Evolutionary conservation across 2,329 filamentous ascomycete species (phyloP).

Genomic region (Harringtonia lauricola): DNA sequence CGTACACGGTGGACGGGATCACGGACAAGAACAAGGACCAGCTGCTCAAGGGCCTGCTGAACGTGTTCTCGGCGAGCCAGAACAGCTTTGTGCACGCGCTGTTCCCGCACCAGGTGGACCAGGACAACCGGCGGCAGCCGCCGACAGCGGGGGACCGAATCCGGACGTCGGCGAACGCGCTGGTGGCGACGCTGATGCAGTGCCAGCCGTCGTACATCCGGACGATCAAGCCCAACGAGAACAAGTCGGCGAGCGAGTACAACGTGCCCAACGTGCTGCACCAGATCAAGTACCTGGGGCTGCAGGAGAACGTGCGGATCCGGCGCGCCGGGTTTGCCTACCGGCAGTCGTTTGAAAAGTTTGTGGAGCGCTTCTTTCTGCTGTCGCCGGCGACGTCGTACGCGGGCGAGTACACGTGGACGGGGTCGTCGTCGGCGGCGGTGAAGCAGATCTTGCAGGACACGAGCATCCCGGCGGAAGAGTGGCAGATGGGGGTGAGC

Average conservation of each 20-base stretch:
- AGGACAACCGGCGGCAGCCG: conserved; percentile 88
- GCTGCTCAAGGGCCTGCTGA: conserved; percentile 84
- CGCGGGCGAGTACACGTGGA: conserved; percentile 95
- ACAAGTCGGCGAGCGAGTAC: conserved; percentile 91
- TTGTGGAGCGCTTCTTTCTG: conserved; percentile 93
- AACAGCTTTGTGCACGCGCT: conserved; percentile 80
- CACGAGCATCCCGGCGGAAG: conserved; percentile 86
- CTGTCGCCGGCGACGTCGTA: conserved; percentile 91
- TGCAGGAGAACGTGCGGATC: conserved; percentile 99
- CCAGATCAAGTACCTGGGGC: conserved; percentile 96
- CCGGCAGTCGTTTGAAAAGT: conserved; percentile 94
- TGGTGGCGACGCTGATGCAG: conserved; percentile 94
- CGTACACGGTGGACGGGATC: conserved; percentile 89
- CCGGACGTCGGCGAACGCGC: conserved; percentile 83
- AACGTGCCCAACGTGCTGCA: conserved; percentile 87
- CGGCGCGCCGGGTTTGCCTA: conserved; percentile 94
- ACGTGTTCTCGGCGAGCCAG: conserved; percentile 70
- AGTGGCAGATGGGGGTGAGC: conserved; percentile 93
- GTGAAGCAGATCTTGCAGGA: conserved; percentile 91
- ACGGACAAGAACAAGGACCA: conserved; percentile 99
- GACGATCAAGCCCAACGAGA: conserved; percentile 98
- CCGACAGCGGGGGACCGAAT: conserved; percentile 96
- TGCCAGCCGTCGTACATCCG: conserved; percentile 95
- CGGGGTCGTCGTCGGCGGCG: conserved; percentile 75
- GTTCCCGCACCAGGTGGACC: conserved; percentile 88